Evolutionary conservation across 768 basidiomycete genomes (phyloP).

Genomic region (Leccinum subtestaceum): DNA sequence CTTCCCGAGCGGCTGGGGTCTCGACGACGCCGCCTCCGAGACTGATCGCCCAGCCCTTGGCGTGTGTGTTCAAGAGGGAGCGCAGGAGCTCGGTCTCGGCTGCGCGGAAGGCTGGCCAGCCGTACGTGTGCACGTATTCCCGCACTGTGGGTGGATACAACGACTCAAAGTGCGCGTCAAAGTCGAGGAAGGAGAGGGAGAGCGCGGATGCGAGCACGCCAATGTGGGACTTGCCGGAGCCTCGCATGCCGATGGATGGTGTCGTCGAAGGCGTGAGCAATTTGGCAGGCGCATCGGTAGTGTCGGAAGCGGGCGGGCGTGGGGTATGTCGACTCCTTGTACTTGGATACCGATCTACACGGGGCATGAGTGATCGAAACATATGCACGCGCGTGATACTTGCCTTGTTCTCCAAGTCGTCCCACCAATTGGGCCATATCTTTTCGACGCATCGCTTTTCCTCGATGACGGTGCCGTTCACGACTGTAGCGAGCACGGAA

Average conservation of each 20-base stretch:
- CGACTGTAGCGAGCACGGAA: too few relatives aligned
- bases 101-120: conserved; percentile 87
- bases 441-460: too few relatives aligned
- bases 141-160: conserved; percentile 61
- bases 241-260: conserved; percentile 86
- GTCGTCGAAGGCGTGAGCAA: conserved; percentile 31
- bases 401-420: too few relatives aligned
- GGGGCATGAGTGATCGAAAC: neutral
- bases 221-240: conserved; percentile 91
- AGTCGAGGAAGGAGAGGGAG: conserved; percentile 73
- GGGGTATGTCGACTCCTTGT: too few relatives aligned
- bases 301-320: conserved; percentile 26
- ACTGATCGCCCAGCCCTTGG: conserved; percentile 71
- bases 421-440: too few relatives aligned
- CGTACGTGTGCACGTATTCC: conserved; percentile 75
- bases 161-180: conserved; percentile 73
- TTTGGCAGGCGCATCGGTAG: conserved; percentile 41
- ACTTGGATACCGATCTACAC: too few relatives aligned
- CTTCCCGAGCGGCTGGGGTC: conserved; percentile 66
- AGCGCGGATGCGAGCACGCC: conserved; percentile 78
- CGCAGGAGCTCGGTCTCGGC: conserved; percentile 71
- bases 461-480: too few relatives aligned
- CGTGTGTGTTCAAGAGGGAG: conserved; percentile 59
- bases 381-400: neutral
- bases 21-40: conserved; percentile 96